Percentiles rank a stretch among this genome's conserved stretches.
phyloP scores from a whole-genome alignment of 441 rosid species.

The Erodium texanum region DNA sequence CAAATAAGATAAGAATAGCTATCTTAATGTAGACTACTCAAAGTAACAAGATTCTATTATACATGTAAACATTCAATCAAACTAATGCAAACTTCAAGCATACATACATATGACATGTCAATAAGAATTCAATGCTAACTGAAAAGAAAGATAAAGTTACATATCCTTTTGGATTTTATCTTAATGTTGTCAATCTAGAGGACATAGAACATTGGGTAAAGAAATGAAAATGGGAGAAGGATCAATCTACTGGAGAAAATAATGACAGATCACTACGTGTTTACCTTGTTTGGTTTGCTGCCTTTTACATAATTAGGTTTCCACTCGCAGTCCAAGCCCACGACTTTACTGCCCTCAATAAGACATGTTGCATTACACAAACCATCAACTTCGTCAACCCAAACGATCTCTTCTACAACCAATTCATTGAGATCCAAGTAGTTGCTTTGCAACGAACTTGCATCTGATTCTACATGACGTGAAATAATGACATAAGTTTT shows the following conservation, averaged over 20 bases:
- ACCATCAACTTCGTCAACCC: constrained; percentile 66
- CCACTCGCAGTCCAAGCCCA: constrained; percentile 95
- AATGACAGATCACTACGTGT: no score
- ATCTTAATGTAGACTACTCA: not conserved
- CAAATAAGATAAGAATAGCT: not conserved
- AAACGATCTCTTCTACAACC: constrained; percentile 45
- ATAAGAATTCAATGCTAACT: not conserved
- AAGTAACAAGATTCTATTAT: not conserved
- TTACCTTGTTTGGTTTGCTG: constrained; percentile 68
- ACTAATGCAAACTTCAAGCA: not conserved
- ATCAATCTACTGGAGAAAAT: not conserved
- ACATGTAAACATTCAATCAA: not conserved
- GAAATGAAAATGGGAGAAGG: constrained; percentile 4
- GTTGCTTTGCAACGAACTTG: constrained; percentile 28
- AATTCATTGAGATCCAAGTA: constrained; percentile 62
- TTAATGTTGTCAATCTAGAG: not conserved
- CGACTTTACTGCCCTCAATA: constrained; percentile 64
- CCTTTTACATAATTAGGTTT: constrained; percentile 78
- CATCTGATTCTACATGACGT: constrained; percentile 45
- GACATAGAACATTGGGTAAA: not conserved
- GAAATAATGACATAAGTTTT: constrained; percentile 1
- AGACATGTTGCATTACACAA: constrained; percentile 41
- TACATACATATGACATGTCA: not conserved
- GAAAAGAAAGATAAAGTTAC: not conserved
- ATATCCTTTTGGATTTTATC: not conserved